A percentile compares a stretch with the other conserved stretches of the same genome.
Evolutionary conservation across 2,329 filamentous ascomycete genomes (phyloP).

Genomic region (Nothopassalora personata): DNA sequence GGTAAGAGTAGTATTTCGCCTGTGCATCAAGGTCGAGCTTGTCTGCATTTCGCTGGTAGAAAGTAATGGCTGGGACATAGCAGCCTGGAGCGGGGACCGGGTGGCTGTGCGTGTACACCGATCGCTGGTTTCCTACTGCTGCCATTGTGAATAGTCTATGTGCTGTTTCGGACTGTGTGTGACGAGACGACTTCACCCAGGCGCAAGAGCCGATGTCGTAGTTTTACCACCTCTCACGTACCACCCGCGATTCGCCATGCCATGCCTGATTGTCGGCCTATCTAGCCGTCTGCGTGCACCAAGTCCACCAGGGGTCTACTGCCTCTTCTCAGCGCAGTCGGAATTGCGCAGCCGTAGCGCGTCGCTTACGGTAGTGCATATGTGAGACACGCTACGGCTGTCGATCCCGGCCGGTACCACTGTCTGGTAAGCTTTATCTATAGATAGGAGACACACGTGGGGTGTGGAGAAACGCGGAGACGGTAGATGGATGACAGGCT

Average conservation of each 20-base stretch:
- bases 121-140: neutral
- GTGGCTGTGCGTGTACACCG: neutral
- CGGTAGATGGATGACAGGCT: neutral
- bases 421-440: neutral
- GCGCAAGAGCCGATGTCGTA: neutral
- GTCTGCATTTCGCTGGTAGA: slow-evolving; percentile 34
- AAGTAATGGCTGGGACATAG: slow-evolving; percentile 35
- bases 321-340: neutral
- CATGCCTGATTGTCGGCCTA: neutral
- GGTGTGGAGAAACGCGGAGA: neutral
- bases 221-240: neutral
- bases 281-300: neutral
- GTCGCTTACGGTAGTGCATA: neutral
- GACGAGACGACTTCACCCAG: neutral
- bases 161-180: neutral
- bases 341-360: neutral
- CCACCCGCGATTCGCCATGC: neutral
- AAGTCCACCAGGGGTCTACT: neutral
- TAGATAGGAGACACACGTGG: neutral
- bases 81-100: slow-evolving; percentile 2
- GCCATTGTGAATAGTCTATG: neutral
- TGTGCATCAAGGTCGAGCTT: slow-evolving; percentile 34
- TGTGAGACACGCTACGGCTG: neutral
- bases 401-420: neutral
- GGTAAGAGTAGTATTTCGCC: slow-evolving; percentile 37